Base-by-base conservation (phyloP, 345 rosid species). In the Linum lewisii region DNA sequence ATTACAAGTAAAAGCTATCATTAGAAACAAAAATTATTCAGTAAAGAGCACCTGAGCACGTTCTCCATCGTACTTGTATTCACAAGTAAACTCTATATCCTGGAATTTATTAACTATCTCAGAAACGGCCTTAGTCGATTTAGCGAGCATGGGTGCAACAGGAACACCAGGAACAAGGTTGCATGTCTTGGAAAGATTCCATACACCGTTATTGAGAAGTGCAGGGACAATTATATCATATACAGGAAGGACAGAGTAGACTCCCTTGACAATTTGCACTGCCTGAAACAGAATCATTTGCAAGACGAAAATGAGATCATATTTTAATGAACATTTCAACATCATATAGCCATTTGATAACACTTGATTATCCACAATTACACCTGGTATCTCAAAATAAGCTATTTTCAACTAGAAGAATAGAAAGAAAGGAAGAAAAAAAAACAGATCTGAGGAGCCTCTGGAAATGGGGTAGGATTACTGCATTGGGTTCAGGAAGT, bases 61-160 rank as follows among this genome's bases (percentile, higher is more conserved):
- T 64, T 87, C 99, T 60, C 99, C 97, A 69, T 93, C 99, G 61
- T 93, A 89, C 65, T 93, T 93, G 80, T 89, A 93, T 63, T 93
- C 97, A 66, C 92, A 89, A 22, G 95, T 73, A 65, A 77, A 93
- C 58, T 79, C 85, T 44, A 59, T 83, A 76, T 84, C 80, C 77
- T 87, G 94, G 74, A 93, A 93, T 76, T 87, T 93, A 62, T 83
- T 72, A 57, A 84, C 64, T 67, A 93, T 89, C 76, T 89, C 97
- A 26, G 81, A 77, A 18, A 93, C 88, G 53, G 82, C 91, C 73
- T 85, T 89, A 51, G 92, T 81, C 67, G 94, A 84, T 74, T 93
- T 93, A 58, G 99, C 95, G 65, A 93, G 84, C 99, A 93, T 93
- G 51, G 99, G 96, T 69, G 96, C 94, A 71, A 93, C 71, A 19